These are phyloP conservation scores for Phytophthora tentaculata DNA, from an alignment of 352 stramenopile species.

Conservation along the genomic window DNA sequence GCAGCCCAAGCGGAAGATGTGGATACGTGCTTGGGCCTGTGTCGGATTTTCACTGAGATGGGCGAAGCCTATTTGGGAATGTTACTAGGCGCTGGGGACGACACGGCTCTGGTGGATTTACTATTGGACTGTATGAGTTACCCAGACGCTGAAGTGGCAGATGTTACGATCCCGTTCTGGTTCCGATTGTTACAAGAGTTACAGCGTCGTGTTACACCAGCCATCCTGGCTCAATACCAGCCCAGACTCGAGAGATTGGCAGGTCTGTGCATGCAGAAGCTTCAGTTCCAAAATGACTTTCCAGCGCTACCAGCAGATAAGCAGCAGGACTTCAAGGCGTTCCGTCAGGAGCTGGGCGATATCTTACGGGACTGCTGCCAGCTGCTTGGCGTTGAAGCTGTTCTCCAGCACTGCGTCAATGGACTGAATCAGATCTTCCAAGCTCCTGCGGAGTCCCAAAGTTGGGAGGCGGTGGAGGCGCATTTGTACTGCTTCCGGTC, in stretches of 20 bases:
- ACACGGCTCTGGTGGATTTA: slow-evolving; percentile 73
- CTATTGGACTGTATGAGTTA: slow-evolving; percentile 91
- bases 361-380: slow-evolving; percentile 84
- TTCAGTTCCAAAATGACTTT: slow-evolving; percentile 82
- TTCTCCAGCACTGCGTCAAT: slow-evolving; percentile 82
- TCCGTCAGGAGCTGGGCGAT: slow-evolving; percentile 80
- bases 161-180: slow-evolving; percentile 89
- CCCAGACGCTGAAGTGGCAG: slow-evolving; percentile 77
- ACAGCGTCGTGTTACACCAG: slow-evolving; percentile 22
- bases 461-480: slow-evolving; percentile 82
- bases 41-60: slow-evolving; percentile 92
- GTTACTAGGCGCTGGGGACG: slow-evolving; percentile 54
- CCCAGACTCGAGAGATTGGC: slow-evolving; percentile 64
- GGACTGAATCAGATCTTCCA: slow-evolving; percentile 77
- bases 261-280: slow-evolving; percentile 80
- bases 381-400: slow-evolving; percentile 67
- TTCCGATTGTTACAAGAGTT: slow-evolving; percentile 70
- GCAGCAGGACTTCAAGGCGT: slow-evolving; percentile 84
- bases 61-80: slow-evolving; percentile 86
- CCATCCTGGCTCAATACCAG: slow-evolving; percentile 51
- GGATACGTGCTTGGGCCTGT: slow-evolving; percentile 80
- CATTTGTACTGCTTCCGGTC: slow-evolving; percentile 87
- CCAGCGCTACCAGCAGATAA: slow-evolving; percentile 67
- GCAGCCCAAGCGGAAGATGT: slow-evolving; percentile 70
- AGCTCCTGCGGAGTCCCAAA: slow-evolving; percentile 42